phyloP scores from a whole-genome alignment of 768 basidiomycete genomes.

The Strobilomyces echinocephalus region DNA sequence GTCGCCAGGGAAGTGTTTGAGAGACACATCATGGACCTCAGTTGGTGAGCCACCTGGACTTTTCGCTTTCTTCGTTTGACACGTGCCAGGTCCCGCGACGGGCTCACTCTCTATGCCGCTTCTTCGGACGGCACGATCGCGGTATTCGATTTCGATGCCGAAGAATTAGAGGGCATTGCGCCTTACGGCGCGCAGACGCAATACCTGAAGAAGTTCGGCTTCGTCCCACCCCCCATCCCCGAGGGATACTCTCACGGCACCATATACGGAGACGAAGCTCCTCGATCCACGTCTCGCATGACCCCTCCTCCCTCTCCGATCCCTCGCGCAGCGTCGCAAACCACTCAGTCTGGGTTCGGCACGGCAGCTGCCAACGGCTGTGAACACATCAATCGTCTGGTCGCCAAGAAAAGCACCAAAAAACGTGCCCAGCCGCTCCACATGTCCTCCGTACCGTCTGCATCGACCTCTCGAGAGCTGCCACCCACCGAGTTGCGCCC shows the following conservation, averaged over 20 bases:
- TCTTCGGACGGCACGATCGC: conserved; percentile 95
- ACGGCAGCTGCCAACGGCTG: conserved; percentile 36
- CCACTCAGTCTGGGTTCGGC: conserved; percentile 40
- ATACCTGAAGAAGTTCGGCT: conserved; percentile 80
- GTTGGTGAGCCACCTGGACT: conserved; percentile 59
- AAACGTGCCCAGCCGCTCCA: conserved; percentile 55
- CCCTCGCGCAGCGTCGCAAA: conserved; percentile 28
- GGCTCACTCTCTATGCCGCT: conserved; percentile 86
- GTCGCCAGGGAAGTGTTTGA: conserved; percentile 95
- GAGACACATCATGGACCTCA: conserved; percentile 90
- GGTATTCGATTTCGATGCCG: conserved; percentile 76
- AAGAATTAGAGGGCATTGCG: conserved; percentile 79
- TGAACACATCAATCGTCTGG: conserved; percentile 66
- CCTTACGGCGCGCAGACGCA: conserved; percentile 68
- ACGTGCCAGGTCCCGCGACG: conserved; percentile 78
- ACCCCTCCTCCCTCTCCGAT: conserved; percentile 51
- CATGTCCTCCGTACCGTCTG: conserved; percentile 36
- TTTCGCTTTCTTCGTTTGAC: conserved; percentile 1
- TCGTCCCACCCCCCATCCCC: conserved; percentile 60
- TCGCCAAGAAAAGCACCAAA: conserved; percentile 70
- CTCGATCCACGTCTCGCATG: conserved; percentile 28
- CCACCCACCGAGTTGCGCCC: conserved; percentile 14
- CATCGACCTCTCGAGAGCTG: conserved; percentile 17
- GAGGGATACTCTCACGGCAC: conserved; percentile 63
- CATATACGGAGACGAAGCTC: conserved; percentile 14